Evolutionary conservation across 1,139 yeast species (phyloP), one percentile per base, ranked within the genome.

Genomic region (Geotrichum aggregatum): DNA sequence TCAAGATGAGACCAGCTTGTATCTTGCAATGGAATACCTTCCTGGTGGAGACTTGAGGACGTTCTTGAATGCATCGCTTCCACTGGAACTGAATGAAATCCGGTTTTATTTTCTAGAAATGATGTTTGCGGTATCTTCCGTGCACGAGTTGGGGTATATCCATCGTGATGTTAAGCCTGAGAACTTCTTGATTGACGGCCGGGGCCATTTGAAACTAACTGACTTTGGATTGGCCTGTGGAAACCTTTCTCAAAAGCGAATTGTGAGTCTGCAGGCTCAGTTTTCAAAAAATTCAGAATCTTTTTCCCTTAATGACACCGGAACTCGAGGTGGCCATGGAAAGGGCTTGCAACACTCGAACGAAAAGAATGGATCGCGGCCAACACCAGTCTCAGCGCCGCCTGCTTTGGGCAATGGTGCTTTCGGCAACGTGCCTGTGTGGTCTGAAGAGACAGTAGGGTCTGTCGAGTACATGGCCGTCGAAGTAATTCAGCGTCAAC

Each of bases 101-200:
- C 33, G 40, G 30, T 54, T 54, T 35, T 54, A 47, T 33, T 49
- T 53, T 34, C 39, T 47, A 7, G 94, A 86, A 68, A 86, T 86
- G 95, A 84, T 86, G 67, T 82, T 85, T 43, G 85, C 94, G 1
- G 92, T 86, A 21, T 83, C 84, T 64, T 84, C 91, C 1, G 73
- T 86, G 52, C 95, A 86, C 66, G 87, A 85, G 63, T 73, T 87
- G 50, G 95, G 95, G 1, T 86, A 83, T 64, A 86, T 91, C 19
- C 95, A 86, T 66, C 77, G 95, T 66, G 95, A 86, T 68, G 77
- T 86, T 63, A 86, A 86, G 65, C 95, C 98, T 0, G 98, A 94
- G 65, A 94, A 94, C 63, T 70, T 94, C 36, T 74, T 94, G 60
- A 89, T 94, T 60, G 98, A 91, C 65, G 75, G 80, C 51, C 73